Evolutionary conservation across 1,284 basidiomycete genomes (phyloP).

Genomic region (Apiotrichum domesticum): DNA sequence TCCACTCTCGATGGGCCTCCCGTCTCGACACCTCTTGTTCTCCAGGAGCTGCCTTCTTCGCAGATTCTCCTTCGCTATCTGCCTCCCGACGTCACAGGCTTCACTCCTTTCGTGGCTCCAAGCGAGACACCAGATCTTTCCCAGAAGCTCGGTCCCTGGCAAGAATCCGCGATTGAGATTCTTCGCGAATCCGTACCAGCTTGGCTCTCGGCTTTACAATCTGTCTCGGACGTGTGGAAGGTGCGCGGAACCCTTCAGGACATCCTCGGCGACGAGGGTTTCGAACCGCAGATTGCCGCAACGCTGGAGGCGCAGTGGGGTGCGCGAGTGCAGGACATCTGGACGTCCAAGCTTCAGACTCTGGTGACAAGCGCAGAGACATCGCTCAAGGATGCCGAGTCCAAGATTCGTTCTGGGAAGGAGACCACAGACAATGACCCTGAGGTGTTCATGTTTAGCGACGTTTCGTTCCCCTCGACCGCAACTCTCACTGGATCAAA

Average conservation of each 20-base stretch:
- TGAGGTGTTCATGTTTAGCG: constrained; percentile 36
- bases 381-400: constrained; percentile 21
- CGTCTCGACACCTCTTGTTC: constrained; percentile 30
- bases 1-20: constrained; percentile 25
- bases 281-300: constrained; percentile 21
- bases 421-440: constrained; percentile 28
- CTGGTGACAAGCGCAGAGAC: constrained; percentile 23
- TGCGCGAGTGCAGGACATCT: constrained; percentile 36
- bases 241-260: constrained; percentile 23
- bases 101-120: constrained; percentile 52
- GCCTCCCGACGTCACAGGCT: constrained; percentile 36
- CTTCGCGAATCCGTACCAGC: constrained; percentile 27
- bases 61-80: constrained; percentile 46
- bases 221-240: constrained; percentile 40
- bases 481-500: constrained; percentile 15
- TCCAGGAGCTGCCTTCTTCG: constrained; percentile 42
- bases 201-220: constrained; percentile 33
- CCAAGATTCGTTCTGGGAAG: constrained; percentile 19
- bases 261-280: constrained; percentile 24
- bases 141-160: constrained; percentile 35
- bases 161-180: constrained; percentile 21
- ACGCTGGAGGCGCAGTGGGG: constrained; percentile 40
- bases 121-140: constrained; percentile 54
- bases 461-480: constrained; percentile 31
- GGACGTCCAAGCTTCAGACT: constrained; percentile 32